Evolutionary conservation across 495 filamentous ascomycete species (phyloP).

Genomic region (Platismatia glauca): DNA sequence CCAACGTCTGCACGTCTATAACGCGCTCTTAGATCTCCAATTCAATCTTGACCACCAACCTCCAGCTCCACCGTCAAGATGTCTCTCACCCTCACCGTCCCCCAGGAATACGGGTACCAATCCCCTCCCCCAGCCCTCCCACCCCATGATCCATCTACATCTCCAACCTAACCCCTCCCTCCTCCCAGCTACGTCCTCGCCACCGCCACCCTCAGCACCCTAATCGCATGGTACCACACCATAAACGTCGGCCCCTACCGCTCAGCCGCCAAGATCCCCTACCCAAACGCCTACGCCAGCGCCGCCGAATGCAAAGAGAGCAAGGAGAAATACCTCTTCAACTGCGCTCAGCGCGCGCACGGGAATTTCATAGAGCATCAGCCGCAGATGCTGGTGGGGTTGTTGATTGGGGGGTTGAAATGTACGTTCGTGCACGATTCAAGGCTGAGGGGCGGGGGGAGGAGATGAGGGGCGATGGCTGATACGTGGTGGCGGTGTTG

Average conservation of each 20-base stretch:
- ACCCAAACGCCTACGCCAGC: slow-evolving; percentile 56
- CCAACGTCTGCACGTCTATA: no score
- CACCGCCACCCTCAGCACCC: slow-evolving; percentile 49
- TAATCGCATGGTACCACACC: slow-evolving; percentile 42
- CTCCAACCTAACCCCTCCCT: neutral
- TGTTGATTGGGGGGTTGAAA: slow-evolving; percentile 41
- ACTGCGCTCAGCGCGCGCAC: slow-evolving; percentile 67
- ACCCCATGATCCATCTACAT: neutral
- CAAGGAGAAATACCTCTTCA: slow-evolving; percentile 45
- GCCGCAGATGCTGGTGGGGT: slow-evolving; percentile 45
- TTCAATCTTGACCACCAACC: no score
- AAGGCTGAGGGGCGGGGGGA: neutral
- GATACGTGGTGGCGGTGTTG: slow-evolving; percentile 27
- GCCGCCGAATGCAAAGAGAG: slow-evolving; percentile 49
- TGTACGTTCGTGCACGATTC: slow-evolving; percentile 1
- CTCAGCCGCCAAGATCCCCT: slow-evolving; percentile 47
- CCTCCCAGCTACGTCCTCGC: slow-evolving; percentile 47
- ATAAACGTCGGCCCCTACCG: slow-evolving; percentile 38
- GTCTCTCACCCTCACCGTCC: slow-evolving; percentile 30
- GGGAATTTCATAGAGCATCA: slow-evolving; percentile 62
- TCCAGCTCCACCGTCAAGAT: slow-evolving; percentile 4
- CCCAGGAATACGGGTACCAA: slow-evolving; percentile 42
- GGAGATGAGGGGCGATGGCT: neutral
- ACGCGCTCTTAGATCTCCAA: no score
- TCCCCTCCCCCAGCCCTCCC: neutral